Evolutionary conservation across 805 yeast genomes (phyloP), one percentile per base, ranked within the genome.

Genomic region (Metschnikowia rubicola): DNA sequence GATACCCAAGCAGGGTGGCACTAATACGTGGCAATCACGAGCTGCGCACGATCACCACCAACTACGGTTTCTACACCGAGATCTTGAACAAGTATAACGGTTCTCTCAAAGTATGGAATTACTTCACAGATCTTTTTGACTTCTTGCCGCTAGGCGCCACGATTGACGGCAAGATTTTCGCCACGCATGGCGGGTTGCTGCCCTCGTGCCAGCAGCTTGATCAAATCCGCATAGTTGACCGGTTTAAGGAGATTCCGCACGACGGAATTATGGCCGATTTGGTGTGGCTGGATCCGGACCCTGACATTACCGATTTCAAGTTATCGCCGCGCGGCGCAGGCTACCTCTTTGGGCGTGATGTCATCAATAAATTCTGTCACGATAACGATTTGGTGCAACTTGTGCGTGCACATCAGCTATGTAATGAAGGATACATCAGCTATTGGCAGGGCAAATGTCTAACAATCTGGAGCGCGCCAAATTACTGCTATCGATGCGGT

Each of bases 191-290:
- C 4, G 99, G 99, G 0, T 68, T 94, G 6, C 88, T 96, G 4
- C 99, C 99, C 0, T 88, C 90, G 53, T 88, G 96, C 39, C 98
- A 92, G 61, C 87, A 94, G 8, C 77, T 94, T 19, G 97, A 94
- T 62, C 97, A 95, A 55, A 88, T 94, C 43, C 76, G 86, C 53
- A 83, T 94, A 12, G 84, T 95, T 8, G 99, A 94, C 66, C 66
- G 99, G 49, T 92, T 90, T 62, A 80, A 84, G 54, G 99, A 94
- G 64, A 89, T 95, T 10, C 99, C 99, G 0, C 99, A 95, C 58
- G 99, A 94, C 64, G 99, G 99, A 0, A 96, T 97, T 12, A 94
- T 94, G 97, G 99, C 99, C 1, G 99, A 94, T 65, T 71, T 94
- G 42, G 98, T 94, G 15, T 94, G 99, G 99, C 84, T 94, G 19